Base-by-base conservation (phyloP, 345 rosid species). In the Arabidopsis arenosa region DNA sequence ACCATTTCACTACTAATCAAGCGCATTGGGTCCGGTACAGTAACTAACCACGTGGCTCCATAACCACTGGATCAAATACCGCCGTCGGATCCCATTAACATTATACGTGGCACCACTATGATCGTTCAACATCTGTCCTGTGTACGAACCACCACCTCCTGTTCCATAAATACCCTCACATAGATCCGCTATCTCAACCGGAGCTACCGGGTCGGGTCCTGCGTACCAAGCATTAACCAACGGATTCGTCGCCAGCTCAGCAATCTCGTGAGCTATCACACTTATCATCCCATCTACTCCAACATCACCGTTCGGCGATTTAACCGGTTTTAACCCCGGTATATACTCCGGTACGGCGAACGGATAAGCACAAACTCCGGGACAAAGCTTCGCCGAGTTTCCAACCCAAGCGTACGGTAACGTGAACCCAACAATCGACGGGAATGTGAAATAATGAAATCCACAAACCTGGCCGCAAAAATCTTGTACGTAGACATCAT, bases 111-210 rank as follows among this genome's bases (percentile, higher is more conserved):
- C 93, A 5, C 93, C 93, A 74, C 61, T 86, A 1, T 55, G 53
- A 0, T 85, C 98, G 83, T 83, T 83, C 82, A 87, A 41, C 73
- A 92, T 45, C 81, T 94, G 97, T 28, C 98, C 98, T 0, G 90
- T 92, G 81, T 94, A 94, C 8, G 98, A 94, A 35, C 98, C 98
- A 11, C 98, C 98, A 4, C 98, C 98, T 8, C 98, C 98, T 0
- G 98, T 90, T 30, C 98, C 98, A 33, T 94, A 94, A 12, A 94
- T 92, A 1, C 98, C 98, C 93, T 94, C 98, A 15, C 98, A 94
- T 48, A 94, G 80, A 66, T 94, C 98, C 6, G 96, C 98, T 35
- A 94, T 92, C 55, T 94, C 98, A 68, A 91, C 97, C 30, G 98
- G 98, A 26, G 84, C 84, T 13, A 79, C 89, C 58, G 98, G 97